Conservation (phyloP, 257 asterid species). For the Rubia yunnanensis region DNA sequence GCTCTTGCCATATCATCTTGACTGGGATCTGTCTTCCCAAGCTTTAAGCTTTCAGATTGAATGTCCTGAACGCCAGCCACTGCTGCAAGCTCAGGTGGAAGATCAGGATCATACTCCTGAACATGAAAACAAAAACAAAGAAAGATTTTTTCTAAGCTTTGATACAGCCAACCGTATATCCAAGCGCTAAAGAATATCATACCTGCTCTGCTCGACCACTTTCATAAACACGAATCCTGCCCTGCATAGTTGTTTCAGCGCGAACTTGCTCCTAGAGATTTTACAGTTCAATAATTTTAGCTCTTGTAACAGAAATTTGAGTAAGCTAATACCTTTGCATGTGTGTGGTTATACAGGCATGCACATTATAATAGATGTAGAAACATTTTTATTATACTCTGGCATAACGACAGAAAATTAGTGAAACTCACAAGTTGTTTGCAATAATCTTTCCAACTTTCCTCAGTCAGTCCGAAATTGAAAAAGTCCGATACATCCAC, state of each 20-base stretch:
- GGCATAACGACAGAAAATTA: constrained; percentile 6
- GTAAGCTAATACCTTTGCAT: not conserved
- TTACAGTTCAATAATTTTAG: constrained; percentile 20
- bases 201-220: constrained; percentile 97
- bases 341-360: not conserved
- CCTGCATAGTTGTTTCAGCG: constrained; percentile 85
- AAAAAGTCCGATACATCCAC: constrained; percentile 77
- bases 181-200: constrained; percentile 16
- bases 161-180: constrained; percentile 1
- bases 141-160: not conserved
- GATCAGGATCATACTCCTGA: constrained; percentile 95
- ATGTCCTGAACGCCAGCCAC: constrained; percentile 67
- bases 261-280: constrained; percentile 83
- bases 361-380: not conserved
- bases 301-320: constrained; percentile 9
- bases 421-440: constrained; percentile 70
- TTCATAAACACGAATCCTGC: constrained; percentile 92
- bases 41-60: constrained; percentile 45
- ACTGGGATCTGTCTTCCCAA: constrained; percentile 48
- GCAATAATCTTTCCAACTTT: constrained; percentile 94
- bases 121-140: constrained; percentile 15
- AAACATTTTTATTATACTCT: not conserved
- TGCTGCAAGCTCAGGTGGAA: constrained; percentile 99
- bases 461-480: constrained; percentile 89
- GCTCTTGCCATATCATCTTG: constrained; percentile 47